Conservation (phyloP, 768 basidiomycete species). For the Leccinum subgranulosum region DNA sequence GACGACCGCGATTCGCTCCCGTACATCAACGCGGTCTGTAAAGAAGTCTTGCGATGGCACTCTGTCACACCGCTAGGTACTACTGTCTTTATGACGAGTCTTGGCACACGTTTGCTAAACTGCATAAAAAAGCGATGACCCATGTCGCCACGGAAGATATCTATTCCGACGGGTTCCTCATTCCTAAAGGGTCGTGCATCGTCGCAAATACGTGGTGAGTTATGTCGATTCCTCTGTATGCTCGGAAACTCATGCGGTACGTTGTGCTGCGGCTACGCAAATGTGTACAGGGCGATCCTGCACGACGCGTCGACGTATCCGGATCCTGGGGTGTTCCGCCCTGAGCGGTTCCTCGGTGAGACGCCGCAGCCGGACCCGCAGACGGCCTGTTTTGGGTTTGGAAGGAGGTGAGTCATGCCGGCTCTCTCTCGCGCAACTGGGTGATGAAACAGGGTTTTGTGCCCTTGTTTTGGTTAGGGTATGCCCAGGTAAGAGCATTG, state of each 20-base stretch:
- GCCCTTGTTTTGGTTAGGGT: neutral
- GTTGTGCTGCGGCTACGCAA: neutral
- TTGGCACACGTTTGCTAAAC: neutral
- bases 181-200: constrained; percentile 25
- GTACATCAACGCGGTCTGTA: constrained; percentile 23
- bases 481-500: constrained; percentile 17
- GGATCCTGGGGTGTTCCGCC: constrained; percentile 31
- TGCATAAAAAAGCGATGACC: constrained; percentile 3
- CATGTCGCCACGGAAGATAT: constrained; percentile 25
- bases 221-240: neutral
- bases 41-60: constrained; percentile 28
- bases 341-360: constrained; percentile 33
- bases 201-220: constrained; percentile 25
- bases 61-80: constrained; percentile 13
- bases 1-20: constrained; percentile 22
- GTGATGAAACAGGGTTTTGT: neutral
- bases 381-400: constrained; percentile 25
- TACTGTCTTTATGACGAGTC: constrained; percentile 12
- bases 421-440: neutral
- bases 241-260: neutral
- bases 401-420: constrained; percentile 22
- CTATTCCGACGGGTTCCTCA: constrained; percentile 7
- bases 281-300: constrained; percentile 45
- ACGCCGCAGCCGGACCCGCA: constrained; percentile 18
- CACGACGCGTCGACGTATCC: constrained; percentile 43